Percentiles rank a stretch among this genome's conserved stretches.
These are phyloP conservation scores for Populus tremula DNA, from an alignment of 345 rosid genomes.

Conservation along the genomic window DNA sequence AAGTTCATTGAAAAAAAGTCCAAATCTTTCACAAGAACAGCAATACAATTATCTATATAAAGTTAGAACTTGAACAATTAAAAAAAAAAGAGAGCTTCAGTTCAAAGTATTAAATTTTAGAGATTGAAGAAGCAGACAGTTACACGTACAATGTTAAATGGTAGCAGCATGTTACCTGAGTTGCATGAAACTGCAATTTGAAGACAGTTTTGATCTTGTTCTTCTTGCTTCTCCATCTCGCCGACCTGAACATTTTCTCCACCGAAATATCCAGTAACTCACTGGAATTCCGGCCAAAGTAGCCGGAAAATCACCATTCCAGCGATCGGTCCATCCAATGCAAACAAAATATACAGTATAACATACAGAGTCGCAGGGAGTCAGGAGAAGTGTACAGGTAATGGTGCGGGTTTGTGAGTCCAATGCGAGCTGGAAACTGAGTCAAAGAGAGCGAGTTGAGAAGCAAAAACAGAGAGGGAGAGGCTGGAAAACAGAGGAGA, in stretches of 20 bases:
- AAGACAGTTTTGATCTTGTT: slow-evolving; percentile 71
- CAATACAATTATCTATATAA: background rate
- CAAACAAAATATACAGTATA: background rate
- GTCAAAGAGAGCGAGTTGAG: slow-evolving; percentile 1
- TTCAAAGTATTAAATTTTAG: background rate
- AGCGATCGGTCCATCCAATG: slow-evolving; percentile 29
- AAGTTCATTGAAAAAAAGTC: background rate
- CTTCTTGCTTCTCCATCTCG: slow-evolving; percentile 79
- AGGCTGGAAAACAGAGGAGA: background rate
- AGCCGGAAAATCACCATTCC: slow-evolving; percentile 32
- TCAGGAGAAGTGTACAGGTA: background rate
- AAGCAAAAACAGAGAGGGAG: slow-evolving; percentile 13
- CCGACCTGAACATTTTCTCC: slow-evolving; percentile 68
- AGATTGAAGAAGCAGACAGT: background rate
- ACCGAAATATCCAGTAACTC: slow-evolving; percentile 12
- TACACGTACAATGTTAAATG: background rate
- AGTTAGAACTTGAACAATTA: background rate
- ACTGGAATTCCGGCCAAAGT: slow-evolving; percentile 31
- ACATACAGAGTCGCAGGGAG: background rate
- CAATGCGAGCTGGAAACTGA: slow-evolving; percentile 13
- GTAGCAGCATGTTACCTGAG: slow-evolving; percentile 52
- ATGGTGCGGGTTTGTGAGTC: background rate
- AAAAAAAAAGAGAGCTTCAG: background rate
- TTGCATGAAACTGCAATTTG: slow-evolving; percentile 80
- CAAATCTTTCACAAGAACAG: background rate